These are phyloP conservation scores for Lodderomyces oxycetoniae DNA, from an alignment of 1,139 yeast genomes.

Conservation along the genomic window DNA sequence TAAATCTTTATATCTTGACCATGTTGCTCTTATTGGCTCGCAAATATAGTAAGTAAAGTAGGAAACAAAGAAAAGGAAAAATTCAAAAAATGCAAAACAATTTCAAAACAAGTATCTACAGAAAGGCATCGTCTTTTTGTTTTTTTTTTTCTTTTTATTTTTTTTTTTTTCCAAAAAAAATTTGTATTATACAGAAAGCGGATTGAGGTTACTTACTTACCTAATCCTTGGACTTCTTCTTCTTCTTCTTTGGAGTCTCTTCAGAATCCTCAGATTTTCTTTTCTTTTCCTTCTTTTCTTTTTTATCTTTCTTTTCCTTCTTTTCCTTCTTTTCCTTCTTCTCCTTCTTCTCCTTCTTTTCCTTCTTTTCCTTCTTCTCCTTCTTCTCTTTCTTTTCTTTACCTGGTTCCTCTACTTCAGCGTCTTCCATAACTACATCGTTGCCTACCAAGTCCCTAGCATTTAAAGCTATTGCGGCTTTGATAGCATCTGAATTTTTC, in stretches of 20 bases:
- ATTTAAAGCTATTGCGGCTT: conserved; percentile 75
- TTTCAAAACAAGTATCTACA: no score
- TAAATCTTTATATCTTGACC: no score
- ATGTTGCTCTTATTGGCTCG: no score
- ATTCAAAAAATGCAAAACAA: no score
- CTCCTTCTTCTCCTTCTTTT: conserved; percentile 51
- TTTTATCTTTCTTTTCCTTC: conserved; percentile 46
- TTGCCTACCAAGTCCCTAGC: conserved; percentile 3
- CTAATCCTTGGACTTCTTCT: conserved; percentile 45
- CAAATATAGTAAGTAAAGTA: no score
- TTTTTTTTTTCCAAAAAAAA: no score
- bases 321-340: conserved; percentile 46
- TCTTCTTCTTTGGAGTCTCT: conserved; percentile 26
- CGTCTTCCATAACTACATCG: conserved; percentile 35
- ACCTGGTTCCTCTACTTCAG: conserved; percentile 39
- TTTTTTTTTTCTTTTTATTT: no score
- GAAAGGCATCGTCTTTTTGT: no score
- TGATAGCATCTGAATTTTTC: conserved; percentile 92
- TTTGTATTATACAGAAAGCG: conserved; percentile 10
- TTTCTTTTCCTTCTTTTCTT: conserved; percentile 40
- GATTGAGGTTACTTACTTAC: conserved; percentile 7
- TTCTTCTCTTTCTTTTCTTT: conserved; percentile 54
- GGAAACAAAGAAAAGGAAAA: no score
- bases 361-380: conserved; percentile 53
- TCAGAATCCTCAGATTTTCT: conserved; percentile 34